phyloP scores from a whole-genome alignment of 2,329 filamentous ascomycete species.

The Microsporum audouinii region DNA sequence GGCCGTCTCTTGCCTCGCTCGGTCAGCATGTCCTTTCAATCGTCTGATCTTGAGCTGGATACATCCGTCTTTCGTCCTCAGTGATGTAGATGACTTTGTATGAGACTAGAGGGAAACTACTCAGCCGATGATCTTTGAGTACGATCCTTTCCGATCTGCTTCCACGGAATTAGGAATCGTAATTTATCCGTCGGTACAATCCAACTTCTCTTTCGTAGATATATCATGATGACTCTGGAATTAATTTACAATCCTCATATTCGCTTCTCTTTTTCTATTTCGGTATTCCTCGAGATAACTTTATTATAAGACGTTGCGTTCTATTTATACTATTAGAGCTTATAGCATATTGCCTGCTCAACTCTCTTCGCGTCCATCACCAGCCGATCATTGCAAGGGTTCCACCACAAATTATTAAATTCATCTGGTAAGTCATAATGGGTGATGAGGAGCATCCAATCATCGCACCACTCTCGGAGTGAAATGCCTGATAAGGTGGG shows the following conservation, averaged over 20 bases:
- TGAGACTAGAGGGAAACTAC: slow-evolving; percentile 36
- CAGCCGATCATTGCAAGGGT: too few species aligned
- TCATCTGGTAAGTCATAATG: too few species aligned
- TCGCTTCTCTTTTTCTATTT: background rate
- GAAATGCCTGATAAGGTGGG: too few species aligned
- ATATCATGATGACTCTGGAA: background rate
- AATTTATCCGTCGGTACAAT: slow-evolving; percentile 38
- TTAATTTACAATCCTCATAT: background rate
- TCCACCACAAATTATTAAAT: too few species aligned
- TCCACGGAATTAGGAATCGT: slow-evolving; percentile 29
- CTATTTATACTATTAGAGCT: too few species aligned
- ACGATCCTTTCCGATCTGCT: slow-evolving; percentile 32
- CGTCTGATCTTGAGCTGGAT: slow-evolving; percentile 33
- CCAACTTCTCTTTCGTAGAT: background rate
- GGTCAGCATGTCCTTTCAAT: slow-evolving; percentile 26
- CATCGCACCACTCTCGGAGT: too few species aligned
- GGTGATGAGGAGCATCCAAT: too few species aligned
- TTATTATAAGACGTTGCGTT: too few species aligned
- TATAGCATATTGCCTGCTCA: too few species aligned
- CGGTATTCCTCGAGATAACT: too few species aligned
- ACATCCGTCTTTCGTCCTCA: slow-evolving; percentile 17
- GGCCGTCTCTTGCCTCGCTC: slow-evolving; percentile 44
- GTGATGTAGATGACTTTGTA: slow-evolving; percentile 24
- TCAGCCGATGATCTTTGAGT: slow-evolving; percentile 41
- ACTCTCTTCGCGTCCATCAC: too few species aligned